phyloP scores from a whole-genome alignment of 1,139 yeast species.

The Suhomyces terraborum region DNA sequence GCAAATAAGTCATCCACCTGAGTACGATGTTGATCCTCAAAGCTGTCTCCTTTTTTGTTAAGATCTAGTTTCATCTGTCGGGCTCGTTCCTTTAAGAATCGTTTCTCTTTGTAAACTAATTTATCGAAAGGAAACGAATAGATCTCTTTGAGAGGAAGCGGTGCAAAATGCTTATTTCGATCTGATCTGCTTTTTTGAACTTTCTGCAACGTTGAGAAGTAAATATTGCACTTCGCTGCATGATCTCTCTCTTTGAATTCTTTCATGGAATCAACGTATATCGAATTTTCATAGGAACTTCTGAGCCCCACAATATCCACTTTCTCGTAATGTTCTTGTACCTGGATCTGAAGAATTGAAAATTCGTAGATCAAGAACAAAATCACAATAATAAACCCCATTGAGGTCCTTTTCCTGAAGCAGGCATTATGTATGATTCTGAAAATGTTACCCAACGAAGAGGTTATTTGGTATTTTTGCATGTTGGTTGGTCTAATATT shows the following conservation, averaged over 20 bases:
- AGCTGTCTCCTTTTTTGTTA: constrained; percentile 17
- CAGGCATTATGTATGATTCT: not conserved
- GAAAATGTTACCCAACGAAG: not conserved
- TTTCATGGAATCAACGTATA: not conserved
- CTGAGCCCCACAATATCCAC: constrained; percentile 1
- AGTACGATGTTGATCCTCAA: constrained; percentile 17
- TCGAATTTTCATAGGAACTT: not conserved
- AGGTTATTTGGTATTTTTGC: not conserved
- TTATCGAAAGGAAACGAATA: constrained; percentile 22
- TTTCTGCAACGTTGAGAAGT: constrained; percentile 13
- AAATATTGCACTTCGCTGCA: constrained; percentile 18
- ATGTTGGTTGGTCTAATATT: not conserved
- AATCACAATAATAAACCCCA: not conserved
- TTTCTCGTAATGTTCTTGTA: not conserved
- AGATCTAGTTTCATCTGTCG: constrained; percentile 15
- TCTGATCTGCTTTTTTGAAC: not conserved
- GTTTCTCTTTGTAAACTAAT: constrained; percentile 27
- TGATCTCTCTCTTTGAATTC: constrained; percentile 2
- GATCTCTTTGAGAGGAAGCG: constrained; percentile 22
- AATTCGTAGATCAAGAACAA: not conserved
- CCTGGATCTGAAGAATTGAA: not conserved
- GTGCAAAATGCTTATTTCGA: not conserved
- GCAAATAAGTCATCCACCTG: constrained; percentile 17
- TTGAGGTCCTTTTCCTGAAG: not conserved
- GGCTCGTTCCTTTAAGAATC: constrained; percentile 28